A percentile compares a stretch with the other conserved stretches of the same genome.
Conservation (phyloP, 306 rosid genomes). For the Vachellia pachyceras region DNA sequence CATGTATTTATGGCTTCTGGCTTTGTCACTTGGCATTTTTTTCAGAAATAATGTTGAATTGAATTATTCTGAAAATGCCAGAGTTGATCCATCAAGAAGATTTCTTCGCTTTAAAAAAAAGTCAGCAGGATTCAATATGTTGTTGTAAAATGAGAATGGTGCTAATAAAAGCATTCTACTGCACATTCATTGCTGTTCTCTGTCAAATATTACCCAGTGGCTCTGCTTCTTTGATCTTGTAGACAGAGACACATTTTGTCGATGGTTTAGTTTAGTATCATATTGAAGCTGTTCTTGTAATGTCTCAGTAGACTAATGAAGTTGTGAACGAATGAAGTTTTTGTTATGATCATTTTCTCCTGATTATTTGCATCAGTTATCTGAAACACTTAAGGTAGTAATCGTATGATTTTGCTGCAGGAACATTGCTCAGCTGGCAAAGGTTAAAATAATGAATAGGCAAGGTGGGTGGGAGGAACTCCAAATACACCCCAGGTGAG, state of each 20-base stretch:
- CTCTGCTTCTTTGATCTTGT: conserved; percentile 16
- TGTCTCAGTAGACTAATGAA: background rate
- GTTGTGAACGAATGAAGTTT: conserved; percentile 7
- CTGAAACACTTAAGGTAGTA: conserved; percentile 15
- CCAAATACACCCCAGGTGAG: conserved; percentile 70
- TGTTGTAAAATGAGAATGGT: background rate
- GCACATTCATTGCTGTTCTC: background rate
- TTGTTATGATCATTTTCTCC: conserved; percentile 6
- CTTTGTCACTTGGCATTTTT: conserved; percentile 8
- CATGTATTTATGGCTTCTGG: background rate
- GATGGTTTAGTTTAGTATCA: background rate
- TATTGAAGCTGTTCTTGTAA: background rate
- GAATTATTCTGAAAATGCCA: background rate
- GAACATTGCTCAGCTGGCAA: conserved; percentile 76
- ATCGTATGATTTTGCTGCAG: conserved; percentile 50
- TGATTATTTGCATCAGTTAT: background rate
- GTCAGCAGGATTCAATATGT: background rate
- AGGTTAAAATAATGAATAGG: conserved; percentile 77
- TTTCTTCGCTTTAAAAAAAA: background rate
- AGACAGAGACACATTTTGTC: background rate
- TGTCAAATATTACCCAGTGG: conserved; percentile 1
- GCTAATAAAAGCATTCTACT: conserved; percentile 6
- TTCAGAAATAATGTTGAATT: background rate
- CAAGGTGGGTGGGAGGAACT: conserved; percentile 89
- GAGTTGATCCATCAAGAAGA: background rate